A percentile compares a stretch with the other conserved stretches of the same genome.
Conservation (phyloP, 352 stramenopile species). For the Pythium vanterpoolii region DNA sequence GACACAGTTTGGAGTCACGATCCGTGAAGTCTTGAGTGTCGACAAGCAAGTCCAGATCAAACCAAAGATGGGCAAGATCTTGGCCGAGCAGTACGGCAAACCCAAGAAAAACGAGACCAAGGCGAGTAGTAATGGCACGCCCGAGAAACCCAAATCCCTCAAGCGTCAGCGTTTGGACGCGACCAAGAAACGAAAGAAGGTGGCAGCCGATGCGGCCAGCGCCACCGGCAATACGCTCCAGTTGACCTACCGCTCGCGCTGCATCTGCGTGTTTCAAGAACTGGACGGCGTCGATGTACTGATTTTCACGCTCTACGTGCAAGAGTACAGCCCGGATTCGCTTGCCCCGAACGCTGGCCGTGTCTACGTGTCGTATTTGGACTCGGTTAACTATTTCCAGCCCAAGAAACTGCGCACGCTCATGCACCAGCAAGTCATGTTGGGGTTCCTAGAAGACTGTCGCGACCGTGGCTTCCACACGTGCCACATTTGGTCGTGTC, state of each 20-base stretch:
- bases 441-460: constrained; percentile 85
- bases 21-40: constrained; percentile 82
- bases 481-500: constrained; percentile 90
- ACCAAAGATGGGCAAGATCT: constrained; percentile 73
- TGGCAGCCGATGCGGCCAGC: constrained; percentile 13
- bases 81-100: constrained; percentile 63
- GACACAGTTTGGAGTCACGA: constrained; percentile 80
- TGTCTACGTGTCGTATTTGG: constrained; percentile 88
- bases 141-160: constrained; percentile 50
- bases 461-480: constrained; percentile 86
- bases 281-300: constrained; percentile 85
- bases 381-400: constrained; percentile 89
- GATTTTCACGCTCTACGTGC: constrained; percentile 88
- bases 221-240: constrained; percentile 44
- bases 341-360: constrained; percentile 71
- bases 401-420: constrained; percentile 85
- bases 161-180: constrained; percentile 55
- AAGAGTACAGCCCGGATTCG: constrained; percentile 81
- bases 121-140: constrained; percentile 12
- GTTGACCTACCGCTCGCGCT: constrained; percentile 84
- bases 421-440: constrained; percentile 88
- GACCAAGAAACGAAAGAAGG: constrained; percentile 39
- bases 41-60: constrained; percentile 89
- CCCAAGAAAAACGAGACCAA: constrained; percentile 40
- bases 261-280: constrained; percentile 89